Percentiles rank a stretch among this genome's conserved stretches.
Evolutionary conservation across 2,329 filamentous ascomycete genomes (phyloP).

Genomic region (Tolypocladium tundrense): DNA sequence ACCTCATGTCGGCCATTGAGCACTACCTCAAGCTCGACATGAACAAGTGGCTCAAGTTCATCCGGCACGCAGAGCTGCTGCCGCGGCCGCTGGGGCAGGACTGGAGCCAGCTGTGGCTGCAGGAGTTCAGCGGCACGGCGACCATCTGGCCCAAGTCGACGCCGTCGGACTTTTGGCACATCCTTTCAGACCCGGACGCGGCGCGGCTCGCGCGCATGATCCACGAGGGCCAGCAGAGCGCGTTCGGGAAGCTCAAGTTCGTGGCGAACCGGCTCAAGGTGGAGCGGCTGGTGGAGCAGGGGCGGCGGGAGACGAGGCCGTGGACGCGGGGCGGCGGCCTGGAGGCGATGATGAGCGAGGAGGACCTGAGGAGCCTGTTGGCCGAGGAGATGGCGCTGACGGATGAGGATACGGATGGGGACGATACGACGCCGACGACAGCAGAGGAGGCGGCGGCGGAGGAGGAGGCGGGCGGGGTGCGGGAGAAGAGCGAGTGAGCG

Average conservation of each 20-base stretch:
- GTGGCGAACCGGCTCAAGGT: constrained; percentile 78
- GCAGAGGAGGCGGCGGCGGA: background rate
- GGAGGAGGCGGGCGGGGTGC: background rate
- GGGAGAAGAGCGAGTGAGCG: background rate
- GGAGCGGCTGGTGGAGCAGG: constrained; percentile 58
- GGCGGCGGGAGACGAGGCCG: constrained; percentile 41
- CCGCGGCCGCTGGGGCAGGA: constrained; percentile 87
- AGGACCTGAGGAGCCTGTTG: constrained; percentile 44
- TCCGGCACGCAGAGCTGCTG: constrained; percentile 83
- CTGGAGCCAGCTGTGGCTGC: constrained; percentile 94
- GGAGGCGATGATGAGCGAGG: constrained; percentile 51
- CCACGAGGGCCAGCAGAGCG: constrained; percentile 76
- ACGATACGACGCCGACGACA: constrained; percentile 6
- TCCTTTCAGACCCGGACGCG: constrained; percentile 73
- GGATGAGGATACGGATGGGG: constrained; percentile 21
- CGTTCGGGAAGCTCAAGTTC: constrained; percentile 88
- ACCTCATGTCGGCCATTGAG: constrained; percentile 82
- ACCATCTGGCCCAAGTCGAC: constrained; percentile 89
- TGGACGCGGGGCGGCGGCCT: constrained; percentile 40
- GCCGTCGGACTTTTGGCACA: constrained; percentile 71
- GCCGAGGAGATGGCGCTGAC: constrained; percentile 22
- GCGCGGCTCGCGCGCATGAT: constrained; percentile 77
- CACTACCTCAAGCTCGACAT: constrained; percentile 95
- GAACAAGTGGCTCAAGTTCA: constrained; percentile 94
- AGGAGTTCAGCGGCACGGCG: constrained; percentile 87